Percentiles rank a stretch among this genome's conserved stretches.
phyloP scores from a whole-genome alignment of 768 basidiomycete genomes.

The Tulasnella calospora region DNA sequence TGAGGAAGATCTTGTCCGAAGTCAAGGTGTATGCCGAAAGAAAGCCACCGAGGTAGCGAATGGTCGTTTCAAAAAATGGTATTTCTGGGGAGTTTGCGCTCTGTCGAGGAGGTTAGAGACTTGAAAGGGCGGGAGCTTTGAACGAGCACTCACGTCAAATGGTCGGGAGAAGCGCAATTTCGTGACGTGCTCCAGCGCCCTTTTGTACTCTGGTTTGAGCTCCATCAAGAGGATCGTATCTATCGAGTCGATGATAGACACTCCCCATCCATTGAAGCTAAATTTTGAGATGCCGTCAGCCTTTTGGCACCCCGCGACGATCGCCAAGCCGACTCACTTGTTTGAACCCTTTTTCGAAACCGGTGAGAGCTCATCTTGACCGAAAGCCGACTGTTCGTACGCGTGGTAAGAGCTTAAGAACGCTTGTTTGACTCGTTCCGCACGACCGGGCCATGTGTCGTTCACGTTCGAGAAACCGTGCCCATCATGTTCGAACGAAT shows the following conservation, averaged over 20 bases:
- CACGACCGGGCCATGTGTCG: slow-evolving; percentile 24
- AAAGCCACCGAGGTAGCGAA: slow-evolving; percentile 84
- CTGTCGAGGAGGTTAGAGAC: slow-evolving; percentile 34
- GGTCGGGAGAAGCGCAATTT: slow-evolving; percentile 16
- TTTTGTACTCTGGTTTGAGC: slow-evolving; percentile 46
- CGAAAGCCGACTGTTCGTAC: slow-evolving; percentile 32
- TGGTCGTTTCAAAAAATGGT: slow-evolving; percentile 80
- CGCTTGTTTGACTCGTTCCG: slow-evolving; percentile 28
- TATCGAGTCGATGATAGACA: slow-evolving; percentile 72
- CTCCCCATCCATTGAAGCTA: slow-evolving; percentile 63
- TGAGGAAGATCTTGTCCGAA: slow-evolving; percentile 37
- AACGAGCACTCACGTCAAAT: neutral
- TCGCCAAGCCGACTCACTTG: neutral
- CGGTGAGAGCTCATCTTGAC: slow-evolving; percentile 32
- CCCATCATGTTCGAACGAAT: neutral
- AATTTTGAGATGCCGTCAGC: neutral
- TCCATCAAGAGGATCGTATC: slow-evolving; percentile 84
- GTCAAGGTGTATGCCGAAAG: slow-evolving; percentile 73
- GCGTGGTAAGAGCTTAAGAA: slow-evolving; percentile 31
- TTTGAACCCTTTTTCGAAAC: slow-evolving; percentile 29
- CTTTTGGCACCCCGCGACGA: neutral
- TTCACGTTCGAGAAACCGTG: neutral
- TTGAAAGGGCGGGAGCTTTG: too few relatives aligned
- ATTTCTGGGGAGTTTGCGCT: neutral
- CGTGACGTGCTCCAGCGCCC: slow-evolving; percentile 37